Conservation (phyloP, 2,329 filamentous ascomycete genomes). For the Acephala macrosclerotiorum region DNA sequence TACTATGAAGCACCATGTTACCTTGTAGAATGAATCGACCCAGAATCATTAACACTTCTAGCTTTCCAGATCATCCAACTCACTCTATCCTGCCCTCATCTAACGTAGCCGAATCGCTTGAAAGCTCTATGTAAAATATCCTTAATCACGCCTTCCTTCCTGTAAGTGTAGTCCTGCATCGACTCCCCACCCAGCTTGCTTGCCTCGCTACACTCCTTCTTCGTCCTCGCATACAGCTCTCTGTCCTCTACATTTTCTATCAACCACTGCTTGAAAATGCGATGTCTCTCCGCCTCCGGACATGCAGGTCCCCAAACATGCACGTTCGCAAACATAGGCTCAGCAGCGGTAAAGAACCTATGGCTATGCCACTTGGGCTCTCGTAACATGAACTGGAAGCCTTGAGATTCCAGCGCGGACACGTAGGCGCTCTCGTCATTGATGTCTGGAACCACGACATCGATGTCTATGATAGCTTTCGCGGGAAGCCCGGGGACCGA, state of each 20-base stretch:
- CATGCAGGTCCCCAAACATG: constrained; percentile 56
- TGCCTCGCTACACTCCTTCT: constrained; percentile 46
- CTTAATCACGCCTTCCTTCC: constrained; percentile 51
- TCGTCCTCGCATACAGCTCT: constrained; percentile 49
- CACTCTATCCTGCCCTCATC: constrained; percentile 17
- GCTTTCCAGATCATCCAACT: constrained; percentile 6
- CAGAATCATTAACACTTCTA: not conserved
- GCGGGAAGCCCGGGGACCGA: constrained; percentile 56
- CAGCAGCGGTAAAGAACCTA: constrained; percentile 51
- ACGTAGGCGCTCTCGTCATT: constrained; percentile 53
- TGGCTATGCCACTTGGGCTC: constrained; percentile 57
- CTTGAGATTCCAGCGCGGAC: constrained; percentile 49
- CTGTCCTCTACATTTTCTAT: constrained; percentile 47
- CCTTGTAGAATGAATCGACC: no score
- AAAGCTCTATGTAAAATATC: constrained; percentile 50
- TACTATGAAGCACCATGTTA: no score
- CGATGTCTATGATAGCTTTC: constrained; percentile 60
- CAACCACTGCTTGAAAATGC: constrained; percentile 55
- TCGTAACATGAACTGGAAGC: constrained; percentile 55
- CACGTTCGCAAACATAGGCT: constrained; percentile 49
- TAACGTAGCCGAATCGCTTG: constrained; percentile 32
- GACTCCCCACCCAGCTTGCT: constrained; percentile 44
- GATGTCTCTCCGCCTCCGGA: constrained; percentile 52
- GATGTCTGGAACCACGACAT: constrained; percentile 52
- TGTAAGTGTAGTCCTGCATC: constrained; percentile 49